Percentiles rank a stretch among this genome's conserved stretches.
Conservation (phyloP, 169 alveolate species). For the Eimeria necatrix region DNA sequence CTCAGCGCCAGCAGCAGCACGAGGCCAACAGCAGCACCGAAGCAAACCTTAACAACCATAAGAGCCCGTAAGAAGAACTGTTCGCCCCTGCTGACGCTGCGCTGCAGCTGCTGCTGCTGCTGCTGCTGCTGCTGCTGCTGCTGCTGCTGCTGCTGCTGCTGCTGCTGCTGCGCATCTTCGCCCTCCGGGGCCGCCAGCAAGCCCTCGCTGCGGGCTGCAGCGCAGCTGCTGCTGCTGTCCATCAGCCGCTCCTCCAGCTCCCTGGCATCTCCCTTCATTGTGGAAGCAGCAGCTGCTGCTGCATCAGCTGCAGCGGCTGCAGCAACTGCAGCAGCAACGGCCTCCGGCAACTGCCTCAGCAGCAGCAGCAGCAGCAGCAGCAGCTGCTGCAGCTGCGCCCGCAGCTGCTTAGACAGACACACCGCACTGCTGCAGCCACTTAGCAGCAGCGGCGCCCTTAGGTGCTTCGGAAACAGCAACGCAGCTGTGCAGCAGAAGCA, state of each 20-base stretch:
- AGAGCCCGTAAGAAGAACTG: neutral
- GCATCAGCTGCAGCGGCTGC: constrained; percentile 59
- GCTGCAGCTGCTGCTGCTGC: constrained; percentile 37
- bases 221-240: neutral
- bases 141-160: neutral
- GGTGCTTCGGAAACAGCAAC: no score
- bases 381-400: constrained; percentile 12
- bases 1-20: neutral
- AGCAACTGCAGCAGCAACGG: neutral
- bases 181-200: neutral
- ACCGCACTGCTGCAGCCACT: neutral
- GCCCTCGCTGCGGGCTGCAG: neutral
- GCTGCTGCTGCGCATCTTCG: constrained; percentile 11
- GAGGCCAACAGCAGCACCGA: neutral
- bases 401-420: neutral
- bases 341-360: neutral
- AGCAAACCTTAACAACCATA: neutral
- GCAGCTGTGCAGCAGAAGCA: constrained; percentile 31
- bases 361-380: neutral
- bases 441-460: neutral
- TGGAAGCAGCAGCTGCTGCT: constrained; percentile 31
- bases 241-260: constrained; percentile 42
- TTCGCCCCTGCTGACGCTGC: constrained; percentile 51
- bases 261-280: neutral
- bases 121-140: neutral